These are phyloP conservation scores for Aulographum hederae DNA, from an alignment of 2,329 filamentous ascomycete species.

Conservation along the genomic window DNA sequence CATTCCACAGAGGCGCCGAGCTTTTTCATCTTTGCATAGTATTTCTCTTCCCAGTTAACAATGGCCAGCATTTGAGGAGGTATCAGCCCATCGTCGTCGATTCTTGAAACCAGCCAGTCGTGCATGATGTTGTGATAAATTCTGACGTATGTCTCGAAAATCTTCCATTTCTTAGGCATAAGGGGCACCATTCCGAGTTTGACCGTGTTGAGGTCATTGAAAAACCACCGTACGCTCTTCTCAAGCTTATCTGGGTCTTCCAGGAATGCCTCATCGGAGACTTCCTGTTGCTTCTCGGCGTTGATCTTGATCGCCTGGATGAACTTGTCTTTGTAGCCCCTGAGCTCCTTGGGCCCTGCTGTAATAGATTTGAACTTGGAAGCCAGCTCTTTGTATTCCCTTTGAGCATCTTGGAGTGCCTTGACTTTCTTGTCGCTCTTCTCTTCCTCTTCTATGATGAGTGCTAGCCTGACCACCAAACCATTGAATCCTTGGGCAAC, in stretches of 20 bases:
- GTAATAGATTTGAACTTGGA: slow-evolving; percentile 89
- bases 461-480: slow-evolving; percentile 74
- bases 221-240: slow-evolving; percentile 87
- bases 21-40: slow-evolving; percentile 90
- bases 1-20: slow-evolving; percentile 61
- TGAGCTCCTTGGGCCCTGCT: slow-evolving; percentile 74
- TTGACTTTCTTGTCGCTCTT: slow-evolving; percentile 85
- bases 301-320: slow-evolving; percentile 58
- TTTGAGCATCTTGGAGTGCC: slow-evolving; percentile 83
- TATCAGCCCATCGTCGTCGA: slow-evolving; percentile 70
- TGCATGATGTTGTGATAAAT: slow-evolving; percentile 95
- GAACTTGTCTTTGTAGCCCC: slow-evolving; percentile 96
- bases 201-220: slow-evolving; percentile 92
- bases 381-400: slow-evolving; percentile 89
- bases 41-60: slow-evolving; percentile 87
- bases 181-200: slow-evolving; percentile 80
- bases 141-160: slow-evolving; percentile 72
- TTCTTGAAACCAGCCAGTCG: slow-evolving; percentile 67
- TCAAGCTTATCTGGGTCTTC: slow-evolving; percentile 69
- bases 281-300: slow-evolving; percentile 56
- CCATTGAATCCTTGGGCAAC: slow-evolving; percentile 75
- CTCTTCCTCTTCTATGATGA: slow-evolving; percentile 90
- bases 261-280: slow-evolving; percentile 56
- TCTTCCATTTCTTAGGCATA: slow-evolving; percentile 94
- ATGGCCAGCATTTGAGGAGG: slow-evolving; percentile 81